A percentile compares a stretch with the other conserved stretches of the same genome.
Conservation (phyloP, 495 filamentous ascomycete species). For the Parachaetomium inaequale region DNA sequence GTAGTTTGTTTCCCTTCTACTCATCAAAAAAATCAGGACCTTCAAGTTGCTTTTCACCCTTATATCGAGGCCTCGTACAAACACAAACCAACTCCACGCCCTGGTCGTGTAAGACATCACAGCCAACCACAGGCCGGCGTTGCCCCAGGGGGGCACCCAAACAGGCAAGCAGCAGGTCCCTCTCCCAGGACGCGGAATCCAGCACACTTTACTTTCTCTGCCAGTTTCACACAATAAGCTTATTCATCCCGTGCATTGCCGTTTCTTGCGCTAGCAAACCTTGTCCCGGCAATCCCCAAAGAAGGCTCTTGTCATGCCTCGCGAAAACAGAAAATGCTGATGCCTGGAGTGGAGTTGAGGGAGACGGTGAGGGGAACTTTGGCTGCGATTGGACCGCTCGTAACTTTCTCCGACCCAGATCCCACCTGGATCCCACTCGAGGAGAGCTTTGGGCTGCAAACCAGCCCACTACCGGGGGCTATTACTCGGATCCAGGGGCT, state of each 20-base stretch:
- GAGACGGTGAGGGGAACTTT: not conserved
- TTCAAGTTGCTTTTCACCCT: no score
- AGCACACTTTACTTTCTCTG: no score
- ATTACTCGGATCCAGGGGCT: not conserved
- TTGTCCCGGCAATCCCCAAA: not conserved
- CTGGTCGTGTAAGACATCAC: not conserved
- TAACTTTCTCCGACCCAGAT: not conserved
- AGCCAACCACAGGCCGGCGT: not conserved
- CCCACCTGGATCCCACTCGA: not conserved
- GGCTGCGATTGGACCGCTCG: constrained; percentile 11
- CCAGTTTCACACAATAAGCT: no score
- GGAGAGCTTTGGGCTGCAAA: not conserved
- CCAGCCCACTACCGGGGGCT: not conserved
- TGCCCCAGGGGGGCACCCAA: not conserved
- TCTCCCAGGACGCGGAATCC: no score
- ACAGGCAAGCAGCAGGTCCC: not conserved
- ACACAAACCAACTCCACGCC: no score
- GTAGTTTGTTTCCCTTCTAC: no score
- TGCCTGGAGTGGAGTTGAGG: constrained; percentile 12
- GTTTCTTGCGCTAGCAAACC: no score
- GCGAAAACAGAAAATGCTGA: constrained; percentile 1
- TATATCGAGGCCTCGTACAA: no score
- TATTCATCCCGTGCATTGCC: not conserved
- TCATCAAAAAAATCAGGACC: no score
- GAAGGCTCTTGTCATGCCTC: not conserved